Evolutionary conservation across 2,329 filamentous ascomycete genomes (phyloP), one percentile per base, ranked within the genome.

Genomic region (Microdochium paspali): DNA sequence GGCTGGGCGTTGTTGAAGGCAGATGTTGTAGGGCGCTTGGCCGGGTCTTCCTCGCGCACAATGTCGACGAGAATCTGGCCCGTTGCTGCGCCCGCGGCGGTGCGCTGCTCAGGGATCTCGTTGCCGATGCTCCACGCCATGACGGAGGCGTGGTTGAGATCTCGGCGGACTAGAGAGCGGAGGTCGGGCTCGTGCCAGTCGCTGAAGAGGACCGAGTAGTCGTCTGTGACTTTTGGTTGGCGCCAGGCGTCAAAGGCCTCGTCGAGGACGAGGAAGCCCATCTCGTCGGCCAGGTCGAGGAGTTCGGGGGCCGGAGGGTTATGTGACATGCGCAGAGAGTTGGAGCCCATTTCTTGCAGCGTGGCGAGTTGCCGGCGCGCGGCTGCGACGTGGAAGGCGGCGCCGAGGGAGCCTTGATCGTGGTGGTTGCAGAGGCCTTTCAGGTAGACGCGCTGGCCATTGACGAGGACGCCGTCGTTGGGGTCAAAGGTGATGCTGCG

Each of bases 241-340:
- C 63, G 53, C 75, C 75, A 79, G 9, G 56, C 60, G 55, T 79
- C 76, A 51, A 78, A 79, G 18, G 75, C 70, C 58, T 79, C 75
- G 51, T 76, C 71, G 31, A 78, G 57, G 3, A 78, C 70, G 3
- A 79, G 44, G 49, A 78, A 68, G 0, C 74, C 74, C 56, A 73
- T 58, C 2, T 60, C 56, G 53, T 79, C 75, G 1, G 73, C 66
- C 6, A 78, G 53, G 10, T 75, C 68, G 1, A 79, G 64, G 0
- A 76, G 57, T 50, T 76, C 74, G 0, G 71, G 64, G 0, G 73
- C 72, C 0, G 74, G 74, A 0, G 73, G 73, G 56, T 78, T 78
- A 56, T 79, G 75, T 0, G 73, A 68, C 23, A 69, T 76, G 3
- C 74, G 66, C 3, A 78, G 60, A 0, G 71, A 68, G 49, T 77